These are phyloP conservation scores for Nicotiana attenuata DNA, from an alignment of 257 asterid species.

Conservation along the genomic window DNA sequence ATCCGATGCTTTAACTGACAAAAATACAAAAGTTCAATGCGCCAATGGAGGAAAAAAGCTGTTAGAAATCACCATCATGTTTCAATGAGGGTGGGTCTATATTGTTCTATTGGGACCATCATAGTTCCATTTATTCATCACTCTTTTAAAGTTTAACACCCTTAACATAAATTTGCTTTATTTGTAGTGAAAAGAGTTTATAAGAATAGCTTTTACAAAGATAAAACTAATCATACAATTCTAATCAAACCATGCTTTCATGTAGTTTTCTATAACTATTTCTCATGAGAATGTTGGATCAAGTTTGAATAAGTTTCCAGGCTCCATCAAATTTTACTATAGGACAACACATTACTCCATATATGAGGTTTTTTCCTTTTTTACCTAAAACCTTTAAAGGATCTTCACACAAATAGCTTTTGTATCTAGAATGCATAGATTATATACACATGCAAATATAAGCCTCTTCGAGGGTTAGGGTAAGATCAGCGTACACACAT, in stretches of 20 bases:
- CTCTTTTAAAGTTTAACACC: background rate
- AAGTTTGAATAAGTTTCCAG: too few relatives aligned
- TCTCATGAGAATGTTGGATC: background rate
- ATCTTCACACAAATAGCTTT: too few relatives aligned
- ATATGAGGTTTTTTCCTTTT: too few relatives aligned
- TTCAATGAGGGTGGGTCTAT: constrained; percentile 40
- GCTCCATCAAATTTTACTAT: too few relatives aligned
- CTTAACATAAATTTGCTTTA: background rate
- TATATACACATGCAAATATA: too few relatives aligned
- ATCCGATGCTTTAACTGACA: background rate
- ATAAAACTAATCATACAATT: background rate
- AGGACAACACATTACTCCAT: too few relatives aligned
- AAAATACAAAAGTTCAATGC: background rate
- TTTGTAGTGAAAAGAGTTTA: background rate
- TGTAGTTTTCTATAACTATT: background rate
- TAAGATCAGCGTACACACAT: too few relatives aligned
- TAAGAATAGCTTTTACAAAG: background rate
- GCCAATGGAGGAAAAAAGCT: constrained; percentile 12
- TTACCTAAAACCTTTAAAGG: too few relatives aligned
- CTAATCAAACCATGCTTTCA: background rate
- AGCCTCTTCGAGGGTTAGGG: too few relatives aligned
- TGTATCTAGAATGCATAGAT: too few relatives aligned
- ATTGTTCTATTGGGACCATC: constrained; percentile 26
- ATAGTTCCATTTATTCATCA: background rate
- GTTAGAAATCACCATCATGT: constrained; percentile 37